These are phyloP conservation scores for Saccharomyces hybrid DNA, from an alignment of 1,139 yeast genomes.

Conservation along the genomic window DNA sequence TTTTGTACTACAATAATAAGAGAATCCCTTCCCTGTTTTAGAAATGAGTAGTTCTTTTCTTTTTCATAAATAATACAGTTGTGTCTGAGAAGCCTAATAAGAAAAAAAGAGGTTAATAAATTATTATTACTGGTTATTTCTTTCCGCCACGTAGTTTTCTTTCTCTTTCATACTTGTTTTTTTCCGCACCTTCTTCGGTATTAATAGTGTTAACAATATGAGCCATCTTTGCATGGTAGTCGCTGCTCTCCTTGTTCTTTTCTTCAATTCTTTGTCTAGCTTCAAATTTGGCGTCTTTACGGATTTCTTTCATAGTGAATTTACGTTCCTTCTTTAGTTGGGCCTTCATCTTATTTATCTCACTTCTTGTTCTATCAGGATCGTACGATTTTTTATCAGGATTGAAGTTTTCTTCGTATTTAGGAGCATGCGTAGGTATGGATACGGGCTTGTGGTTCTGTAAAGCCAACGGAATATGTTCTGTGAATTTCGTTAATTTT, in stretches of 20 bases:
- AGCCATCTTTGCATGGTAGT: conserved; percentile 86
- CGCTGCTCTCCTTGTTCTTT: conserved; percentile 66
- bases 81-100: not conserved
- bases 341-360: conserved; percentile 70
- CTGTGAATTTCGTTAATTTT: conserved; percentile 47
- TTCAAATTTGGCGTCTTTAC: conserved; percentile 80
- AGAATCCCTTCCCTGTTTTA: not conserved
- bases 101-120: not conserved
- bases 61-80: not conserved
- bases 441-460: conserved; percentile 86
- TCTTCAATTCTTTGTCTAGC: conserved; percentile 79
- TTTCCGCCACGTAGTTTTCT: conserved; percentile 56
- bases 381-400: conserved; percentile 93
- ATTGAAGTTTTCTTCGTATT: conserved; percentile 91
- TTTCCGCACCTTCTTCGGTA: conserved; percentile 90
- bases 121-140: conserved; percentile 17
- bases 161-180: conserved; percentile 85
- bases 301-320: conserved; percentile 77
- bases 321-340: conserved; percentile 89
- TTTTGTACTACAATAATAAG: not conserved
- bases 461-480: conserved; percentile 67
- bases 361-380: conserved; percentile 72
- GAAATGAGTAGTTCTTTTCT: not conserved
- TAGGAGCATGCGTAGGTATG: conserved; percentile 80
- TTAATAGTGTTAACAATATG: conserved; percentile 76